Percentiles rank a stretch among this genome's conserved stretches.
Conservation (phyloP, 2,329 filamentous ascomycete genomes). For the Xylaria sp. region DNA sequence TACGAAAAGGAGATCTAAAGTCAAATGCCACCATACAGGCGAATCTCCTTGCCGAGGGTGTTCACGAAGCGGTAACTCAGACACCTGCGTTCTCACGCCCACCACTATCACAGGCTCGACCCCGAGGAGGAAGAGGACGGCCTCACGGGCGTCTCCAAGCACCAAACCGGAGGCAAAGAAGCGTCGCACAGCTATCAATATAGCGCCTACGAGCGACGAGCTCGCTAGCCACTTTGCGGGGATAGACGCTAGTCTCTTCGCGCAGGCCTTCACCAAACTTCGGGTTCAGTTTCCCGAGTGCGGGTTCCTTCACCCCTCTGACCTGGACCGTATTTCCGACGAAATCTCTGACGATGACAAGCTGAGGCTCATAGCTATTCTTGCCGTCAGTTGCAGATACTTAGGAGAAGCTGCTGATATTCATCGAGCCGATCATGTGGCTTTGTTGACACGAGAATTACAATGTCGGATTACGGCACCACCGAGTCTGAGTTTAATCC, state of each 20-base stretch:
- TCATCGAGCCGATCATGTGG: slow-evolving; percentile 30
- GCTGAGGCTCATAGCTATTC: slow-evolving; percentile 34
- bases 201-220: slow-evolving; percentile 8
- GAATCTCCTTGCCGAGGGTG: slow-evolving; percentile 35
- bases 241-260: slow-evolving; percentile 29
- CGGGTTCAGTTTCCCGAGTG: slow-evolving; percentile 37
- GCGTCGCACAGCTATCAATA: not conserved
- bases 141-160: not conserved
- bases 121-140: slow-evolving; percentile 23
- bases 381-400: slow-evolving; percentile 35
- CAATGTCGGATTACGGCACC: slow-evolving; percentile 35
- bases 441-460: slow-evolving; percentile 30
- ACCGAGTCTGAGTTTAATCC: slow-evolving; percentile 34
- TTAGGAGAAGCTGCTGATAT: slow-evolving; percentile 21
- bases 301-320: slow-evolving; percentile 34
- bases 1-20: slow-evolving; percentile 32
- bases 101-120: slow-evolving; percentile 13
- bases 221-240: slow-evolving; percentile 28
- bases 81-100: slow-evolving; percentile 31
- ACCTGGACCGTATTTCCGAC: slow-evolving; percentile 28
- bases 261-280: slow-evolving; percentile 32
- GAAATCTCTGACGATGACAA: slow-evolving; percentile 33
- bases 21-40: slow-evolving; percentile 37
- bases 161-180: slow-evolving; percentile 11
- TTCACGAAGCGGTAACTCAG: slow-evolving; percentile 29